phyloP scores from a whole-genome alignment of 306 rosid species.

The Rosa chinensis region DNA sequence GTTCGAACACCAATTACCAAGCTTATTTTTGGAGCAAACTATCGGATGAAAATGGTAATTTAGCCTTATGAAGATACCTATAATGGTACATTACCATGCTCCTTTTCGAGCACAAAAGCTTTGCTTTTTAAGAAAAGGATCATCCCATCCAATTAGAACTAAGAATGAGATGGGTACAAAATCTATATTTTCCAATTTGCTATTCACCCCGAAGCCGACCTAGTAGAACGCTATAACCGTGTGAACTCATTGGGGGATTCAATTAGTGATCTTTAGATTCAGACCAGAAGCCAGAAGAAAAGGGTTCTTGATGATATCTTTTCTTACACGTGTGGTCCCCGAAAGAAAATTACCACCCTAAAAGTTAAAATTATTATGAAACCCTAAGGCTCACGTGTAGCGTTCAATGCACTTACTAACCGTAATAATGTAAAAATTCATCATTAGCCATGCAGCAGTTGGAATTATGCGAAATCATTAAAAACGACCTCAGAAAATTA shows the following conservation, averaged over 20 bases:
- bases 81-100: not conserved
- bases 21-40: not conserved
- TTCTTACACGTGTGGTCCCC: slow-evolving; percentile 66
- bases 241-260: slow-evolving; percentile 17
- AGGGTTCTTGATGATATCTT: slow-evolving; percentile 11
- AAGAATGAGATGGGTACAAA: slow-evolving; percentile 1
- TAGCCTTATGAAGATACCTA: not conserved
- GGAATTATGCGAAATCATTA: slow-evolving; percentile 94
- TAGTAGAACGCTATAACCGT: slow-evolving; percentile 5
- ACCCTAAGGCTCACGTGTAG: slow-evolving; percentile 83
- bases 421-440: slow-evolving; percentile 85
- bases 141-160: slow-evolving; percentile 19
- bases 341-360: slow-evolving; percentile 14
- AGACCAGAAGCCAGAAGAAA: not conserved
- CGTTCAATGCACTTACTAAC: slow-evolving; percentile 83
- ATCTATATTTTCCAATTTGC: slow-evolving; percentile 1
- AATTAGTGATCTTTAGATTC: slow-evolving; percentile 1
- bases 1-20: too few relatives aligned
- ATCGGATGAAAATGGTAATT: not conserved
- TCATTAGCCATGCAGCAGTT: slow-evolving; percentile 93
- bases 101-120: not conserved
- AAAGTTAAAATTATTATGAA: slow-evolving; percentile 23
- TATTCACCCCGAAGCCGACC: slow-evolving; percentile 1
- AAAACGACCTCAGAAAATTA: slow-evolving; percentile 52
- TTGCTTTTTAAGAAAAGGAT: not conserved